phyloP scores from a whole-genome alignment of 2,329 filamentous ascomycete genomes.

The Blastomyces gilchristii region DNA sequence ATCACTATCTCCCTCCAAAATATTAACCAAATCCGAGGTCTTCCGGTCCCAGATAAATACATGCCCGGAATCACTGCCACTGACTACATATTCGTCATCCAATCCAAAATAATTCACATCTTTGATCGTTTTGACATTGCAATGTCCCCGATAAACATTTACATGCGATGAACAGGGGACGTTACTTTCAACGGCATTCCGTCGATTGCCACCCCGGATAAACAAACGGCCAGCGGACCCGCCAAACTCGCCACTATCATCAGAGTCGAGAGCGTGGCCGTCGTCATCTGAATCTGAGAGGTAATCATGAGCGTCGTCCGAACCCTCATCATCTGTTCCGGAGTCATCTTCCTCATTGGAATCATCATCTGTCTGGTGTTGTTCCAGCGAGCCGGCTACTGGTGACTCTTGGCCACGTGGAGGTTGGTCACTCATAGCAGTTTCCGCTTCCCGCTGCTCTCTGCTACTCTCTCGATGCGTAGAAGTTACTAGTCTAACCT shows the following conservation, averaged over 20 bases:
- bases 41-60: constrained; percentile 61
- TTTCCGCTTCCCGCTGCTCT: background rate
- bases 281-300: constrained; percentile 25
- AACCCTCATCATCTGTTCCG: constrained; percentile 23
- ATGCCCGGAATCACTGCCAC: constrained; percentile 55
- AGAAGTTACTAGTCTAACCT: constrained; percentile 22
- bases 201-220: constrained; percentile 38
- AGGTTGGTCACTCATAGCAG: background rate
- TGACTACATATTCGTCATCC: constrained; percentile 58
- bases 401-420: background rate
- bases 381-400: background rate
- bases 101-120: constrained; percentile 60
- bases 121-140: constrained; percentile 58
- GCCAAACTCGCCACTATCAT: constrained; percentile 24
- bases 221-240: constrained; percentile 26
- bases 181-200: constrained; percentile 44
- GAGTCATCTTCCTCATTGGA: constrained; percentile 18
- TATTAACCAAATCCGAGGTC: constrained; percentile 51
- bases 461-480: background rate
- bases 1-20: constrained; percentile 56
- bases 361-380: background rate
- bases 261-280: constrained; percentile 25
- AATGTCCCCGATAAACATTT: constrained; percentile 52
- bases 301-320: constrained; percentile 20
- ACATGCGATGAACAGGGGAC: constrained; percentile 49